Conservation (phyloP, 2,329 filamentous ascomycete genomes). For the Calonectria ilicicola region DNA sequence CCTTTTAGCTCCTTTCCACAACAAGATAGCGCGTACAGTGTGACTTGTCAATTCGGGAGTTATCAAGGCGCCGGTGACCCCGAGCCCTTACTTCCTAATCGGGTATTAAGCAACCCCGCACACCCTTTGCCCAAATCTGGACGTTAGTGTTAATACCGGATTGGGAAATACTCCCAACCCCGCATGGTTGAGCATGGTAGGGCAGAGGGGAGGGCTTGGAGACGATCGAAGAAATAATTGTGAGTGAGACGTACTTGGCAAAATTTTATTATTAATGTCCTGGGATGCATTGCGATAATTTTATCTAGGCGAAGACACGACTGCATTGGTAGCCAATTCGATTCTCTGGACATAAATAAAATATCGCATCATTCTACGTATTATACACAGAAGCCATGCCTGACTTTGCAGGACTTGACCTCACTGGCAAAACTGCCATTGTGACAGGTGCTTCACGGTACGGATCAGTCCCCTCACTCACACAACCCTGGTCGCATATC, state of each 20-base stretch:
- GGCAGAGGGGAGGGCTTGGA: not conserved
- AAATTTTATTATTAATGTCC: not conserved
- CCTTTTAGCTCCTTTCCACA: not conserved
- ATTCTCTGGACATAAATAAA: not conserved
- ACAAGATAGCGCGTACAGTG: not conserved
- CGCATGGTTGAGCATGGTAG: not conserved
- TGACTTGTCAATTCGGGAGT: not conserved
- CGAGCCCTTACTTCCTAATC: not conserved
- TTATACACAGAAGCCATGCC: not conserved
- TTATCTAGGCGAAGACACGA: not conserved
- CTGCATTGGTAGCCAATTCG: not conserved
- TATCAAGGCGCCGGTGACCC: not conserved
- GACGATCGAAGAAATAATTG: not conserved
- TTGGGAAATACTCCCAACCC: not conserved
- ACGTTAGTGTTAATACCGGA: not conserved
- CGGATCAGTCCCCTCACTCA: not conserved
- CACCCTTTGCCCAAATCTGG: not conserved
- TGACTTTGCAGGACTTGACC: constrained; percentile 35
- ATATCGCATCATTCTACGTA: not conserved
- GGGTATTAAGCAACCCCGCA: not conserved
- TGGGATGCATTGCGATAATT: not conserved
- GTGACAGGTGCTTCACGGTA: constrained; percentile 38
- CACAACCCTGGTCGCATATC: too few species aligned
- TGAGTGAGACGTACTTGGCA: not conserved
- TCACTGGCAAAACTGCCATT: constrained; percentile 41